phyloP scores from a whole-genome alignment of 169 alveolate species.

The Sarcocystis neurona region DNA sequence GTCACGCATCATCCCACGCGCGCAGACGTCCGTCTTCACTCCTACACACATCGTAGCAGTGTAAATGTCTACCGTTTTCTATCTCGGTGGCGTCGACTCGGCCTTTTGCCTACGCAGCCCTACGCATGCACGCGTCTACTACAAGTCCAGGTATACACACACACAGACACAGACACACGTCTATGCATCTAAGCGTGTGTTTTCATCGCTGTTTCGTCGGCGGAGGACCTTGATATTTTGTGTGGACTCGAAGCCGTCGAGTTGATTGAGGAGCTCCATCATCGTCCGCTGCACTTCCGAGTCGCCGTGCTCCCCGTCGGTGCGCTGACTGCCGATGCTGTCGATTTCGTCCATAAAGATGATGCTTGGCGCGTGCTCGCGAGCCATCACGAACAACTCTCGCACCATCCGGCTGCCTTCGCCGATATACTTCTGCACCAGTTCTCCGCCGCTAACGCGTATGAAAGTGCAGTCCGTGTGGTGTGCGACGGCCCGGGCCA shows the following conservation, averaged over 20 bases:
- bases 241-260: slow-evolving; percentile 99
- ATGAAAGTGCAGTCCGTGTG: slow-evolving; percentile 78
- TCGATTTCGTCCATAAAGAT: slow-evolving; percentile 73
- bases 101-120: too few species aligned
- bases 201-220: neutral
- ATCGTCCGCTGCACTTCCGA: slow-evolving; percentile 99
- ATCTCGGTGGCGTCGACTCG: too few species aligned
- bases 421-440: slow-evolving; percentile 88
- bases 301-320: slow-evolving; percentile 97
- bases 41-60: too few species aligned
- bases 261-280: slow-evolving; percentile 98
- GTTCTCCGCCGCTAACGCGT: slow-evolving; percentile 89
- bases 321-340: slow-evolving; percentile 73
- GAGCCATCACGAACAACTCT: slow-evolving; percentile 73
- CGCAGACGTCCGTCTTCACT: too few species aligned
- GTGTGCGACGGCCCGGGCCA: slow-evolving; percentile 92
- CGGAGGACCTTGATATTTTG: slow-evolving; percentile 92
- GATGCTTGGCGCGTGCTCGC: slow-evolving; percentile 75
- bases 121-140: too few species aligned
- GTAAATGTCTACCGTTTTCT: too few species aligned
- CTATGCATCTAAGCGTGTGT: neutral
- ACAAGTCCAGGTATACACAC: too few species aligned
- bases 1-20: too few species aligned
- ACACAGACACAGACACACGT: too few species aligned
- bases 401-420: slow-evolving; percentile 77